Evolutionary conservation across 495 filamentous ascomycete species (phyloP).

Genomic region (Penicilliopsis zonata): DNA sequence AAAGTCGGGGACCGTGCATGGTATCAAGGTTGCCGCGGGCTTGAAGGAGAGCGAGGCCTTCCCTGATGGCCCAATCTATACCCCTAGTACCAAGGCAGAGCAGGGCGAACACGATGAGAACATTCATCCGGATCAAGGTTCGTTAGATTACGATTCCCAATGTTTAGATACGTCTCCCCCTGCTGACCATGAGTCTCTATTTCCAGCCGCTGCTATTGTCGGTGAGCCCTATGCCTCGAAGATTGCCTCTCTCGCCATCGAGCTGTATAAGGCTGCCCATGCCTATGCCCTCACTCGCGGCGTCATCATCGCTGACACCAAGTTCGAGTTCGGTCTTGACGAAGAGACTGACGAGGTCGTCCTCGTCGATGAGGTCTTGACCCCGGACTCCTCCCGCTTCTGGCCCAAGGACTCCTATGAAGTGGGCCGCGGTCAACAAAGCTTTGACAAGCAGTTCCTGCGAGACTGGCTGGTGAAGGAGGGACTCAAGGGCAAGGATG

Average conservation of each 20-base stretch:
- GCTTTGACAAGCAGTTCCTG: conserved; percentile 86
- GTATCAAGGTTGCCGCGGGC: conserved; percentile 53
- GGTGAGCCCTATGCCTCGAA: conserved; percentile 62
- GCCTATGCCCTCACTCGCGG: conserved; percentile 66
- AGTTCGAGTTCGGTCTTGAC: conserved; percentile 76
- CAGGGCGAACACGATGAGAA: conserved; percentile 81
- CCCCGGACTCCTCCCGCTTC: conserved; percentile 77
- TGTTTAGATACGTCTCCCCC: too few species aligned
- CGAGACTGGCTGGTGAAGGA: conserved; percentile 70
- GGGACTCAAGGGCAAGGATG: conserved; percentile 59
- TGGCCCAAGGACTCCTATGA: conserved; percentile 70
- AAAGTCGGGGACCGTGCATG: conserved; percentile 67
- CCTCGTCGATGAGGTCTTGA: conserved; percentile 85
- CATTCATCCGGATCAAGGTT: conserved; percentile 61
- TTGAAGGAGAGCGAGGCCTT: conserved; percentile 63
- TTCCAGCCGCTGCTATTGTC: conserved; percentile 49
- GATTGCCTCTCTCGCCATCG: conserved; percentile 60
- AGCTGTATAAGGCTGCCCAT: conserved; percentile 61
- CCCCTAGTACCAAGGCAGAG: conserved; percentile 84
- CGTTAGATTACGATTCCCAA: conserved; percentile 2
- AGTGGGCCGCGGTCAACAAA: conserved; percentile 61
- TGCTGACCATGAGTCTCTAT: background rate
- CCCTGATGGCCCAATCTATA: conserved; percentile 64
- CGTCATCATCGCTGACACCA: conserved; percentile 86
- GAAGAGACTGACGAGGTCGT: conserved; percentile 63